Base-by-base conservation (phyloP, 2,329 filamentous ascomycete species). In the Penicillium vulpinum region DNA sequence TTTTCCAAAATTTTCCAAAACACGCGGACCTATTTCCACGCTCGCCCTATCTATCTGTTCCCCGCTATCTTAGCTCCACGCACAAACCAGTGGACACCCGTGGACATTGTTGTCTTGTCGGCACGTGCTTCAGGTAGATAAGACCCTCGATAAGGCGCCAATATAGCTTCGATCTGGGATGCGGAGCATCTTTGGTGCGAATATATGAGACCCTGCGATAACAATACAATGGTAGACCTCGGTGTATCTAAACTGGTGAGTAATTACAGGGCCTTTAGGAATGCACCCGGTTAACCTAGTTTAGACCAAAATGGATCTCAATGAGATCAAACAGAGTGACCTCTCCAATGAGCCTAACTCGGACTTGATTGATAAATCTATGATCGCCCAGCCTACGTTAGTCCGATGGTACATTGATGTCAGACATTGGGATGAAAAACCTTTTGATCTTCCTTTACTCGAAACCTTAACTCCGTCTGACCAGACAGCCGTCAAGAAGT, bases 401-500 rank as follows among this genome's bases (percentile, higher is more conserved):
- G 66, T 65, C 24, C 67, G 77, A 60, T 79, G 75, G 75, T 80
- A 79, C 59, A 75, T 79, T 48, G 77, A 79, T 57, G 75, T 73
- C 31, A 71, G 77, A 16, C 57, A 58, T 4, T 67, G 75, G 58
- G 73, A 60, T 57, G 38, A 63, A 59, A 31, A 70, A 62, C 28
- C 51, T 56, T 22, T 58, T 56, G 46, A 60, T 6, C 74, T 80
- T 10, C 77, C 77, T 2, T 63, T 79, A 8, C 57, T 80, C 29
- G 58, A 71, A 29, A 74, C 72, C 5, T 69, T 81, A 7, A 73
- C 73, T 57, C 64, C 70, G 33, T 68, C 77, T 26, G 84, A 87
- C 64, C 81, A 82, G 61, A 76, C 80, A 57, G 71, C 74, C 21
- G 74, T 81, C 43, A 74, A 73, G 24, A 75, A 76, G 45, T 85